Conservation (phyloP, 495 filamentous ascomycete genomes). For the Podospora conica region DNA sequence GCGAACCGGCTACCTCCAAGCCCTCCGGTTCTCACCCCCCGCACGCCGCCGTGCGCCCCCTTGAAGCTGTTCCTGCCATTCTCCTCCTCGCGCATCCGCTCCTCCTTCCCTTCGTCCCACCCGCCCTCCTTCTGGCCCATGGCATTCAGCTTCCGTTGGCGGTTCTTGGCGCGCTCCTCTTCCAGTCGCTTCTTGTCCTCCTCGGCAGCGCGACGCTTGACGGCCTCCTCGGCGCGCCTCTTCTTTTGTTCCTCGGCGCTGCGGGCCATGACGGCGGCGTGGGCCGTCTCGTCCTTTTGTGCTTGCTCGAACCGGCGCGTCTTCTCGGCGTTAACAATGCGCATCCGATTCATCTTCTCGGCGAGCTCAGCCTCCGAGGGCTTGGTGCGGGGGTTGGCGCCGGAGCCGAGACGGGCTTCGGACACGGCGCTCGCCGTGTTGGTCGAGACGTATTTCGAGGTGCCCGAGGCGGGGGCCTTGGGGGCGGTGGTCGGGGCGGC, state of each 20-base stretch:
- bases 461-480: not conserved
- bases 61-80: conserved; percentile 28
- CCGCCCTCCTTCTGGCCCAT: conserved; percentile 40
- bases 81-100: conserved; percentile 25
- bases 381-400: conserved; percentile 46
- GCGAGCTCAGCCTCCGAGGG: conserved; percentile 48
- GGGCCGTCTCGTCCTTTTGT: conserved; percentile 45
- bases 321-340: conserved; percentile 40
- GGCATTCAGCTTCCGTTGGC: conserved; percentile 43
- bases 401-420: conserved; percentile 36
- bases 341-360: conserved; percentile 47
- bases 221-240: conserved; percentile 40
- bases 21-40: conserved; percentile 24
- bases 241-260: conserved; percentile 45
- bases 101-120: conserved; percentile 43
- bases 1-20: conserved; percentile 34
- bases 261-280: conserved; percentile 44
- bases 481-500: not conserved
- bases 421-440: conserved; percentile 30
- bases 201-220: conserved; percentile 31
- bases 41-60: conserved; percentile 38
- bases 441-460: conserved; percentile 9
- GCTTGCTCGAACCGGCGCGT: conserved; percentile 45
- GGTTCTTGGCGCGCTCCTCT: conserved; percentile 43
- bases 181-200: conserved; percentile 42